Evolutionary conservation across 179 eudicot genomes (phyloP).

Genomic region (Pouteria campechiana): DNA sequence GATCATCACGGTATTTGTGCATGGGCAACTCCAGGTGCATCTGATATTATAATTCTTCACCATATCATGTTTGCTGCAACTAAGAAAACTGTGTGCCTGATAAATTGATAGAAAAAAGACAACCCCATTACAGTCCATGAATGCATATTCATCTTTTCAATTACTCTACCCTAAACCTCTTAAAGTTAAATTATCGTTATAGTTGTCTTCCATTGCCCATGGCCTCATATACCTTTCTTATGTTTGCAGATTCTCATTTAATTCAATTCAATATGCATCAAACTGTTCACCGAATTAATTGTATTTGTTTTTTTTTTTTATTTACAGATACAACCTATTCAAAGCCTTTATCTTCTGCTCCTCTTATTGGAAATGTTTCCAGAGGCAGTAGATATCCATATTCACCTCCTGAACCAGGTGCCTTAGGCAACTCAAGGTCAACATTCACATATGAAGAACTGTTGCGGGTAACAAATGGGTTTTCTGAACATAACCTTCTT

Average conservation of each 20-base stretch:
- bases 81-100: no score
- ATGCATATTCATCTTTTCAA: no score
- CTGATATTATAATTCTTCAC: no score
- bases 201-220: background rate
- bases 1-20: no score
- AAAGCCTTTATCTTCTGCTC: slow-evolving; percentile 25
- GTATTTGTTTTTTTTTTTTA: background rate
- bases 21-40: no score
- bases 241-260: background rate
- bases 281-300: background rate
- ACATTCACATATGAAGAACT: slow-evolving; percentile 80
- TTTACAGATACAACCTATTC: slow-evolving; percentile 50
- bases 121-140: no score
- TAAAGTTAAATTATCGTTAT: background rate
- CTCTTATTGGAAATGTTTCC: slow-evolving; percentile 23
- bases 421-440: slow-evolving; percentile 45
- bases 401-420: slow-evolving; percentile 44
- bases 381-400: slow-evolving; percentile 27
- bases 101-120: no score
- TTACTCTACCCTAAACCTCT: background rate
- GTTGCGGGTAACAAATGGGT: slow-evolving; percentile 61
- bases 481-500: slow-evolving; percentile 47
- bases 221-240: background rate
- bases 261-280: background rate
- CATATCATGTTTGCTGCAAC: no score